Base-by-base conservation (phyloP, 2,329 filamentous ascomycete genomes). In the Penicillium sp. region DNA sequence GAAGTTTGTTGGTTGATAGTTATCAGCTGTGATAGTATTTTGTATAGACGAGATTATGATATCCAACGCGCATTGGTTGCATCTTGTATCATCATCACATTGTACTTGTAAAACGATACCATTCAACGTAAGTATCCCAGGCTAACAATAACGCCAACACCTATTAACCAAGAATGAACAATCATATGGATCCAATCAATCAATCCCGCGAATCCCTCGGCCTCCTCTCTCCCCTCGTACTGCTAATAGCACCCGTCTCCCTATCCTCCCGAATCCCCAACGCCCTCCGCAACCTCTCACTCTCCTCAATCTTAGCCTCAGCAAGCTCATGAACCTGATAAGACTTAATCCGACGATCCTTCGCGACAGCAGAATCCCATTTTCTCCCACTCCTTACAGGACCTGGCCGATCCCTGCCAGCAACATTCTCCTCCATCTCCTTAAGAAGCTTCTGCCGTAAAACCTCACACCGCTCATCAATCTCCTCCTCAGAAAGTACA, bases 251-350 rank as follows among this genome's bases (percentile, higher is more conserved):
- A 72, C 96, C 90, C 62, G 86, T 88, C 77, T 85, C 88, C 90
- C 92, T 95, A 74, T 96, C 92, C 71, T 88, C 88, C 70, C 88
- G 88, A 68, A 98, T 96, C 50, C 92, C 93, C 64, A 99, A 81
- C 8, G 95, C 95, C 75, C 83, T 90, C 63, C 93, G 81, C 72
- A 99, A 79, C 67, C 90, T 85, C 78, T 98, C 93, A 75, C 89
- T 96, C 82, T 99, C 95, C 73, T 91, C 89, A 66, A 96, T 93
- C 83, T 99, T 99, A 59, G 93, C 95, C 69, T 95, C 90, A 19
- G 95, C 95, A 73, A 96, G 83, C 78, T 98, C 95, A 79, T 99
- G 95, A 21, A 98, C 92, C 77, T 98, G 92, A 77, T 98, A 92
- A 64, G 88, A 83, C 78, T 98, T 99, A 62, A 98, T 83, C 69